phyloP scores from a whole-genome alignment of 257 asterid genomes.

The Fraxinus cuspidata region DNA sequence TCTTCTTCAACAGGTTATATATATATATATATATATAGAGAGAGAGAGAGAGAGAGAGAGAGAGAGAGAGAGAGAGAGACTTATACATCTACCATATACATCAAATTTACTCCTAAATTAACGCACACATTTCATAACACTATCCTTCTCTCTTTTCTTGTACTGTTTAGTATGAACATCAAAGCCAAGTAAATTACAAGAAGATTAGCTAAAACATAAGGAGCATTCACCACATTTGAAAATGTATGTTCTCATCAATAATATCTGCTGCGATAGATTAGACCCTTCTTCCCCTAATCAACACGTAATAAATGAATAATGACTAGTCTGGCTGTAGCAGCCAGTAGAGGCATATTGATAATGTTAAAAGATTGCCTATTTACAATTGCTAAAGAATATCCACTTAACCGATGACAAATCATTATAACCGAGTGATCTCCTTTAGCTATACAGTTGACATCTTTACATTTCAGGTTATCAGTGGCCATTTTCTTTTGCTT shows the following conservation, averaged over 20 bases:
- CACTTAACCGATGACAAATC: background rate
- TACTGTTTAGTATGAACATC: background rate
- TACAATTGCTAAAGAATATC: conserved; percentile 16
- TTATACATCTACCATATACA: too few relatives aligned
- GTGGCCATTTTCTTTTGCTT: conserved; percentile 43
- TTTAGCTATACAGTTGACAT: conserved; percentile 17
- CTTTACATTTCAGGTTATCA: conserved; percentile 38
- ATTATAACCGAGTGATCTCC: background rate
- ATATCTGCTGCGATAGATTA: background rate
- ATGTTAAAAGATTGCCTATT: conserved; percentile 17
- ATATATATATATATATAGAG: too few relatives aligned
- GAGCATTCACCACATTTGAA: background rate
- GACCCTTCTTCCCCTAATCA: background rate
- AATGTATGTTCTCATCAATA: background rate
- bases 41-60: too few relatives aligned
- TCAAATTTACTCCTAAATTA: too few relatives aligned
- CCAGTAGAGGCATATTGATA: background rate
- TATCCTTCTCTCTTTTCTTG: background rate
- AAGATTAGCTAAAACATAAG: background rate
- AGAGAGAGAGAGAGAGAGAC: too few relatives aligned
- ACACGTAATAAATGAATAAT: background rate
- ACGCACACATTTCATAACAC: background rate
- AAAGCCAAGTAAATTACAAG: background rate
- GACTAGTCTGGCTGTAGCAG: background rate
- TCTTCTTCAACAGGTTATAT: too few relatives aligned